These are phyloP conservation scores for Botrytis elliptica DNA, from an alignment of 2,329 filamentous ascomycete species.

Conservation along the genomic window DNA sequence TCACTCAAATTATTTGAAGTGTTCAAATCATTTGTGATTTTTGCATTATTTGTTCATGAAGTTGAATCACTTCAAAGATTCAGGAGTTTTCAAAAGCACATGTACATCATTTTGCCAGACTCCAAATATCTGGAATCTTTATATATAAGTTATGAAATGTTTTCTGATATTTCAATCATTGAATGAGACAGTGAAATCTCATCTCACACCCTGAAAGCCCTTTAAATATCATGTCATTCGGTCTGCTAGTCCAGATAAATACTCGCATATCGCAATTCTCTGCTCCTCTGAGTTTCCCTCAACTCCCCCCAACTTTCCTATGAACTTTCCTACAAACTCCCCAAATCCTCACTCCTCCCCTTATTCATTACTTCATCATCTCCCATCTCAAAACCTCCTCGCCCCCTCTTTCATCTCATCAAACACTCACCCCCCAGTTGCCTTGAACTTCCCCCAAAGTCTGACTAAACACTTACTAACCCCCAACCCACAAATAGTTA, in stretches of 20 bases:
- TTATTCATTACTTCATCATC: too few relatives aligned
- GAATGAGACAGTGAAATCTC: background rate
- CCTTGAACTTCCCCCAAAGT: too few relatives aligned
- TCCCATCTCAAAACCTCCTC: background rate
- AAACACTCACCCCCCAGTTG: fast-evolving
- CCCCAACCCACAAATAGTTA: background rate
- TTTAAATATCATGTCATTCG: background rate
- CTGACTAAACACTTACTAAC: background rate
- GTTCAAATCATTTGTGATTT: background rate
- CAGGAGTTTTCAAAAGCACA: background rate
- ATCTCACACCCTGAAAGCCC: background rate
- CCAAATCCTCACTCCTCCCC: fast-evolving
- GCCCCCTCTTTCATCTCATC: background rate
- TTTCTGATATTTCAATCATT: background rate
- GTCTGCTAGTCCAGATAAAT: background rate
- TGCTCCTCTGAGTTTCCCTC: fast-evolving
- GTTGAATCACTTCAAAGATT: background rate
- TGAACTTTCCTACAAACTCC: fast-evolving
- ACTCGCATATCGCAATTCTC: background rate
- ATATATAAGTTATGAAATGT: background rate
- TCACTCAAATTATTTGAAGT: background rate
- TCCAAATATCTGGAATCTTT: background rate
- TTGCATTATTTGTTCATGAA: background rate
- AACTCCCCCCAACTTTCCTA: background rate
- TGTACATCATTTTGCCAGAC: background rate